These are phyloP conservation scores for Aspergillus kassunensis DNA, from an alignment of 495 filamentous ascomycete genomes.

Conservation along the genomic window DNA sequence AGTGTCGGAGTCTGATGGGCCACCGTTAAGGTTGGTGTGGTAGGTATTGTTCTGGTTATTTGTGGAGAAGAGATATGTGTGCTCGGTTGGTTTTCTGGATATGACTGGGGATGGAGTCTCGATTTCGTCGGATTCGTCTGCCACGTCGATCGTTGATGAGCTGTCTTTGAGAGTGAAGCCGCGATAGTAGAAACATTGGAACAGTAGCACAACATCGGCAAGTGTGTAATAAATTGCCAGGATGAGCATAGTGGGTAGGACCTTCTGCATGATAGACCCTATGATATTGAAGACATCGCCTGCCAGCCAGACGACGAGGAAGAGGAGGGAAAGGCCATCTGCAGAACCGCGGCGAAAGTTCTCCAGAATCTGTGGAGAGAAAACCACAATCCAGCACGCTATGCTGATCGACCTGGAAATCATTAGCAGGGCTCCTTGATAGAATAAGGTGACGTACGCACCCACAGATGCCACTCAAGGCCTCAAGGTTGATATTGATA, in stretches of 20 bases:
- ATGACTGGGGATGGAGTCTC: slow-evolving; percentile 12
- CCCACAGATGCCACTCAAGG: slow-evolving; percentile 87
- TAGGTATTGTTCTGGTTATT: slow-evolving; percentile 22
- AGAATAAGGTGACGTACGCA: slow-evolving; percentile 21
- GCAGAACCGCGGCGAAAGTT: slow-evolving; percentile 86
- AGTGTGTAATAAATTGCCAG: slow-evolving; percentile 93
- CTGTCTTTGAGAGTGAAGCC: slow-evolving; percentile 70
- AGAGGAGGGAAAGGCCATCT: slow-evolving; percentile 83
- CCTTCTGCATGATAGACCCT: slow-evolving; percentile 86
- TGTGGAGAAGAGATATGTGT: slow-evolving; percentile 27
- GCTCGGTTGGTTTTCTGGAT: slow-evolving; percentile 26
- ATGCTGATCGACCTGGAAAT: slow-evolving; percentile 83
- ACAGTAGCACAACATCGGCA: slow-evolving; percentile 82
- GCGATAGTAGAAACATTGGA: slow-evolving; percentile 91
- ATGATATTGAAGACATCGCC: slow-evolving; percentile 98
- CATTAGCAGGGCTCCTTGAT: slow-evolving; percentile 7
- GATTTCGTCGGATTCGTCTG: slow-evolving; percentile 13
- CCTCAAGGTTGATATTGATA: slow-evolving; percentile 72
- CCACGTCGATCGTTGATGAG: slow-evolving; percentile 15
- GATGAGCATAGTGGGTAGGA: slow-evolving; percentile 94
- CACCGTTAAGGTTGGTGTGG: slow-evolving; percentile 9
- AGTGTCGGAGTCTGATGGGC: not conserved
- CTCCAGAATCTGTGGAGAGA: slow-evolving; percentile 93
- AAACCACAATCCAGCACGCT: slow-evolving; percentile 96
- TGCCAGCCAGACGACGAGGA: slow-evolving; percentile 84